Conservation (phyloP, 129 eudicot genomes). For the Flaveria bidentis region DNA sequence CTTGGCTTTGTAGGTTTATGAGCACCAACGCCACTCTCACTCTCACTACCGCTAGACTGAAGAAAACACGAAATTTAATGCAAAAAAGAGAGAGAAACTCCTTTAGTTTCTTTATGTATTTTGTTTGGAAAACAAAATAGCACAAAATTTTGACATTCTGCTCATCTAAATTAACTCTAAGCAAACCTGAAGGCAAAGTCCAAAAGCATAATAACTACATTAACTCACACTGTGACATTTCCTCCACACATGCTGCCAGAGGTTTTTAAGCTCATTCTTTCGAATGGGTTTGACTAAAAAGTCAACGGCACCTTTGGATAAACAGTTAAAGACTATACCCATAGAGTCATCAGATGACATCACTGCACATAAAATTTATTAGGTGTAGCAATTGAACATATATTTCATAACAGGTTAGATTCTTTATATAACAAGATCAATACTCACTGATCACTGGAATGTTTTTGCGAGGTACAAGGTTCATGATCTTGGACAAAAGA, state of each 20-base stretch:
- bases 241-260: conserved; percentile 95
- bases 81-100: not conserved
- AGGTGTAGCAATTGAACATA: conserved; percentile 43
- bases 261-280: conserved; percentile 79
- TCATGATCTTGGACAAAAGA: conserved; percentile 61
- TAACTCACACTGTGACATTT: conserved; percentile 82
- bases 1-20: conserved; percentile 42
- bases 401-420: conserved; percentile 11
- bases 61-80: conserved; percentile 35
- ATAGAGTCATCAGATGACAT: conserved; percentile 78
- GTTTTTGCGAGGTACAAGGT: conserved; percentile 54
- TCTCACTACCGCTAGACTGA: conserved; percentile 69
- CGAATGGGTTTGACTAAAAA: conserved; percentile 82
- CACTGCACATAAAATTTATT: conserved; percentile 64
- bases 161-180: conserved; percentile 6
- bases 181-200: conserved; percentile 37
- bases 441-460: conserved; percentile 75
- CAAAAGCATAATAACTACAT: conserved; percentile 30
- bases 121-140: conserved; percentile 29
- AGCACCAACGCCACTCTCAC: conserved; percentile 59
- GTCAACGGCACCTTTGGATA: conserved; percentile 83
- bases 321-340: conserved; percentile 81
- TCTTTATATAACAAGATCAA: not conserved
- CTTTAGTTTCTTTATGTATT: conserved; percentile 1
- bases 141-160: conserved; percentile 9